Percentiles rank a stretch among this genome's conserved stretches.
phyloP scores from a whole-genome alignment of 164 flowering plant genomes.

The Sedum album region DNA sequence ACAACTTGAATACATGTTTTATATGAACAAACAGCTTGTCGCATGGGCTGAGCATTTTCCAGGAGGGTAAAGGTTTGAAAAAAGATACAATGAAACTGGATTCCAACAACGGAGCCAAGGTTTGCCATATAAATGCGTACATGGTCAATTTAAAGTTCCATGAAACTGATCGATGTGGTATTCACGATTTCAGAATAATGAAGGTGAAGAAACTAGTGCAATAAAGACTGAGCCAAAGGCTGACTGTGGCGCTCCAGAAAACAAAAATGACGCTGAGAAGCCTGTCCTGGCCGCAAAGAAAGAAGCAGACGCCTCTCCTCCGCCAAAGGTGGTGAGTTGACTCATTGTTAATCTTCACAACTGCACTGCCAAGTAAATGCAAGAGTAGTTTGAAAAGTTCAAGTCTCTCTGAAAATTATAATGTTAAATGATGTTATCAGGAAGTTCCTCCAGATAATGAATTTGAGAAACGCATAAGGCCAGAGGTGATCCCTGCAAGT shows the following conservation, averaged over 20 bases:
- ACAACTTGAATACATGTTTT: not conserved
- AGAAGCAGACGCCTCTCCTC: constrained; percentile 26
- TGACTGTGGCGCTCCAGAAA: constrained; percentile 22
- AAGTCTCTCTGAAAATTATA: not conserved
- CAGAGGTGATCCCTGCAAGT: constrained; percentile 45
- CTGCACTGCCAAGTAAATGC: not conserved
- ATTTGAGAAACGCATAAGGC: constrained; percentile 48
- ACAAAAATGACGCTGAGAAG: constrained; percentile 16
- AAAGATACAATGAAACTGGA: constrained; percentile 32
- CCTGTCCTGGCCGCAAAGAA: constrained; percentile 23
- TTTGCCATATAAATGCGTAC: constrained; percentile 1
- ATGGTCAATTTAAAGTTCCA: not conserved
- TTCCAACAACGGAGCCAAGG: constrained; percentile 32
- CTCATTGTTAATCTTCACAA: not conserved
- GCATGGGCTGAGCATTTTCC: constrained; percentile 38
- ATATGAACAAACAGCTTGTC: constrained; percentile 29
- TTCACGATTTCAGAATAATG: constrained; percentile 22
- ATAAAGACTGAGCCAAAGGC: constrained; percentile 33
- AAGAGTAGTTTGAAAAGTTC: not conserved
- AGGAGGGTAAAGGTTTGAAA: constrained; percentile 24
- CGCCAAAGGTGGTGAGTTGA: constrained; percentile 27
- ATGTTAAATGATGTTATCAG: constrained; percentile 13
- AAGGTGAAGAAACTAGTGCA: constrained; percentile 25
- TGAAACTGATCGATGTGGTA: not conserved
- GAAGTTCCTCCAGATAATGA: constrained; percentile 43